phyloP scores from a whole-genome alignment of 148 eudicot species.

The Nepenthes mirabilis region DNA sequence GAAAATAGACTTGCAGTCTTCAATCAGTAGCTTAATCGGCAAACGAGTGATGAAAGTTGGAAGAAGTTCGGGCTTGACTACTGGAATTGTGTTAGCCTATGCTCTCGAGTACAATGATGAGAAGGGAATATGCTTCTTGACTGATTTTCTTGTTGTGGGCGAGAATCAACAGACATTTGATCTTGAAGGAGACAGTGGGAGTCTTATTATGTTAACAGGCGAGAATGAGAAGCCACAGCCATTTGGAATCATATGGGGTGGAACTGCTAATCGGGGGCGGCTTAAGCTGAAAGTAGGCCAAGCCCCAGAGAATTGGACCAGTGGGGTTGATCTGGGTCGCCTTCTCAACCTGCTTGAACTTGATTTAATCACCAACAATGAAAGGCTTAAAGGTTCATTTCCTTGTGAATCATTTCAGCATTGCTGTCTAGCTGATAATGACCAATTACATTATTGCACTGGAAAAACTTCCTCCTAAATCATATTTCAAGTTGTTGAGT shows the following conservation, averaged over 20 bases:
- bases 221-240: constrained; percentile 81
- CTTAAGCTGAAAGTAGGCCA: constrained; percentile 89
- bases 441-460: too few species aligned
- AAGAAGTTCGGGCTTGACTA: constrained; percentile 92
- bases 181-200: constrained; percentile 98
- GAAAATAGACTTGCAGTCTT: constrained; percentile 74
- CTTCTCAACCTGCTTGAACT: constrained; percentile 91
- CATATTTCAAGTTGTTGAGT: too few species aligned
- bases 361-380: constrained; percentile 62
- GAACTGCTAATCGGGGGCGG: constrained; percentile 95
- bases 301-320: constrained; percentile 95
- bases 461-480: too few species aligned
- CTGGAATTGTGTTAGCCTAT: constrained; percentile 77
- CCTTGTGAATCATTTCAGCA: not conserved
- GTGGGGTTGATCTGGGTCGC: constrained; percentile 96
- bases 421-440: too few species aligned
- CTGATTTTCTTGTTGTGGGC: constrained; percentile 94
- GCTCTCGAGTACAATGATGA: constrained; percentile 98
- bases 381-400: constrained; percentile 59
- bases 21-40: constrained; percentile 72
- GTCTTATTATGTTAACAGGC: constrained; percentile 69
- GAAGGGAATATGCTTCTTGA: constrained; percentile 90
- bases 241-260: constrained; percentile 97
- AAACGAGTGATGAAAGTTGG: constrained; percentile 93
- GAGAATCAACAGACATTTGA: constrained; percentile 95